Evolutionary conservation across 768 basidiomycete genomes (phyloP).

Genomic region (Leccinum imitatum): DNA sequence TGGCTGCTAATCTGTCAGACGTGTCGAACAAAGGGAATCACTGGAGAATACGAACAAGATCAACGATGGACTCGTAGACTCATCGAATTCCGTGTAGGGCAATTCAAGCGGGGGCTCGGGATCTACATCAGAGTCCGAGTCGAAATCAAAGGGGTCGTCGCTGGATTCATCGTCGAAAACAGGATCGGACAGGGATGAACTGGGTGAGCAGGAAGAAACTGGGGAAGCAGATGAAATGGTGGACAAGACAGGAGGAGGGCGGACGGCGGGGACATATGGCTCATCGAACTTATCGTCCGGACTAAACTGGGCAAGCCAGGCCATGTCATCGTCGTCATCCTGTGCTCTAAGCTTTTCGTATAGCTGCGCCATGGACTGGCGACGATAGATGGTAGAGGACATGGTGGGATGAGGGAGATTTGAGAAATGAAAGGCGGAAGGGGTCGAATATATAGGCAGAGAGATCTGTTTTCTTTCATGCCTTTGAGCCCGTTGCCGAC

Average conservation of each 20-base stretch:
- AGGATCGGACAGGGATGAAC: constrained; percentile 19
- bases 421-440: constrained; percentile 19
- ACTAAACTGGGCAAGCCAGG: constrained; percentile 36
- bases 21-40: neutral
- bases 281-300: constrained; percentile 34
- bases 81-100: constrained; percentile 9
- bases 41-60: constrained; percentile 23
- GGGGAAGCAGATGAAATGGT: constrained; percentile 31
- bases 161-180: constrained; percentile 22
- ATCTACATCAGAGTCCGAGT: constrained; percentile 35
- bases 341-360: constrained; percentile 36
- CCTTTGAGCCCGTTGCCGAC: constrained; percentile 39
- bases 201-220: constrained; percentile 24
- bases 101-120: constrained; percentile 21
- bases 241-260: constrained; percentile 24
- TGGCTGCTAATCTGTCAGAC: constrained; percentile 24
- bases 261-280: constrained; percentile 21
- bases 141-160: constrained; percentile 25
- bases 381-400: constrained; percentile 34
- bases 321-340: constrained; percentile 35
- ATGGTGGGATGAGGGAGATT: constrained; percentile 20
- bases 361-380: constrained; percentile 37
- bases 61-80: constrained; percentile 15
- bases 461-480: constrained; percentile 37
- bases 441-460: constrained; percentile 31